Conservation (phyloP, 805 yeast genomes). For the Saccharomycopsis sp. region DNA sequence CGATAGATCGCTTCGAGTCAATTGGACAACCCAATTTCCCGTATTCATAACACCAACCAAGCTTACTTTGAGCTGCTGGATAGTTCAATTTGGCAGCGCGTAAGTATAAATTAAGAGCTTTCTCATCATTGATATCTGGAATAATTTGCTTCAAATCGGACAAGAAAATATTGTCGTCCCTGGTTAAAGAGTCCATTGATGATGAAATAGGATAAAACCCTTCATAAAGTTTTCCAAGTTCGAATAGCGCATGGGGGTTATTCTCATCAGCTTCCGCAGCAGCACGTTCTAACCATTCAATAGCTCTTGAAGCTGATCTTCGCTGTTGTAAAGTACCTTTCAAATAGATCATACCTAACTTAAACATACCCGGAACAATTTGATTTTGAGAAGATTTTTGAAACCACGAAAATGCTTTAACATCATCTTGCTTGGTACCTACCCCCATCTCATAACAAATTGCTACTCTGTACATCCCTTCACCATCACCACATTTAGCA, state of each 20-base stretch:
- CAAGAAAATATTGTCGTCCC: constrained; percentile 29
- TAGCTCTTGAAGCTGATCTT: constrained; percentile 36
- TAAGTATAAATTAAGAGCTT: constrained; percentile 46
- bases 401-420: constrained; percentile 48
- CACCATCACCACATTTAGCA: constrained; percentile 48
- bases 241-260: constrained; percentile 52
- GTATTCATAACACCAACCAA: constrained; percentile 68
- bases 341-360: constrained; percentile 58
- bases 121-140: constrained; percentile 30
- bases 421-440: constrained; percentile 39
- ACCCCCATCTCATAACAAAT: constrained; percentile 65
- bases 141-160: constrained; percentile 29
- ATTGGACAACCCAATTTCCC: constrained; percentile 49
- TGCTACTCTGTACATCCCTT: constrained; percentile 62
- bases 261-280: constrained; percentile 35
- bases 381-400: constrained; percentile 55
- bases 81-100: constrained; percentile 56
- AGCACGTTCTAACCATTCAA: constrained; percentile 48
- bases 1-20: constrained; percentile 53
- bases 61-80: constrained; percentile 59
- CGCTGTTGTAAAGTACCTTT: constrained; percentile 39
- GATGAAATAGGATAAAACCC: constrained; percentile 30
- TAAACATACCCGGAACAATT: constrained; percentile 63
- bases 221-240: constrained; percentile 51
- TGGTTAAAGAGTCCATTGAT: constrained; percentile 20